Evolutionary conservation across 2,329 filamentous ascomycete species (phyloP).

Genomic region (Phaeosphaeriaceae sp.): DNA sequence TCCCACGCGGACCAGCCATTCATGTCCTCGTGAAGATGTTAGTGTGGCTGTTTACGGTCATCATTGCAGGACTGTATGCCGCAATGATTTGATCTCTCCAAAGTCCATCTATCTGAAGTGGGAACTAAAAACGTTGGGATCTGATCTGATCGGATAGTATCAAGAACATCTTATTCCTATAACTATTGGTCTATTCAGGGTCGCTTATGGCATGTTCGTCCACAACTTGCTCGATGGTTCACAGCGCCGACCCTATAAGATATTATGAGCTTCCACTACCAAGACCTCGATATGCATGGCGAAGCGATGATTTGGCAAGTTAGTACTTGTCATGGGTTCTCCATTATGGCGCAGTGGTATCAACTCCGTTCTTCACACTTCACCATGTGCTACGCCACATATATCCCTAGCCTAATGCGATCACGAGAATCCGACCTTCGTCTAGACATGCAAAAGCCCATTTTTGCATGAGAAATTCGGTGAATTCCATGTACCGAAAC

Average conservation of each 20-base stretch:
- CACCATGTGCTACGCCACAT: constrained; percentile 25
- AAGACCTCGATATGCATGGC: too few species aligned
- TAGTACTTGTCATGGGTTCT: constrained; percentile 21
- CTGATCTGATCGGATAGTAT: constrained; percentile 33
- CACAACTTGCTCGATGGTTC: background rate
- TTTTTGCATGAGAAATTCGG: constrained; percentile 22
- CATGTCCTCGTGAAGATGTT: constrained; percentile 14
- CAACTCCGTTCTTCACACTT: constrained; percentile 23
- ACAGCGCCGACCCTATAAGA: background rate
- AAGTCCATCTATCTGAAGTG: constrained; percentile 43
- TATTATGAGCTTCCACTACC: too few species aligned
- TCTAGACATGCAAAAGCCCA: constrained; percentile 32
- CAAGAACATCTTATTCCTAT: constrained; percentile 11
- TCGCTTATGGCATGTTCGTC: too few species aligned
- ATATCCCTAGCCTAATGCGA: constrained; percentile 20
- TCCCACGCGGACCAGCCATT: constrained; percentile 10
- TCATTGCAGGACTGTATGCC: constrained; percentile 19
- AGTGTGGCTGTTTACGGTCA: constrained; percentile 17
- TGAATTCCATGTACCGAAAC: constrained; percentile 27
- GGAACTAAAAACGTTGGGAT: constrained; percentile 44
- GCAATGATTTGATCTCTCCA: constrained; percentile 26
- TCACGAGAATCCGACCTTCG: constrained; percentile 25
- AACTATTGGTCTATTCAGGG: background rate
- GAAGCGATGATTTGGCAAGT: background rate
- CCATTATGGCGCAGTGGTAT: constrained; percentile 23